Base-by-base conservation (phyloP, 805 yeast species). In the Tetrapisispora taiwanensis region DNA sequence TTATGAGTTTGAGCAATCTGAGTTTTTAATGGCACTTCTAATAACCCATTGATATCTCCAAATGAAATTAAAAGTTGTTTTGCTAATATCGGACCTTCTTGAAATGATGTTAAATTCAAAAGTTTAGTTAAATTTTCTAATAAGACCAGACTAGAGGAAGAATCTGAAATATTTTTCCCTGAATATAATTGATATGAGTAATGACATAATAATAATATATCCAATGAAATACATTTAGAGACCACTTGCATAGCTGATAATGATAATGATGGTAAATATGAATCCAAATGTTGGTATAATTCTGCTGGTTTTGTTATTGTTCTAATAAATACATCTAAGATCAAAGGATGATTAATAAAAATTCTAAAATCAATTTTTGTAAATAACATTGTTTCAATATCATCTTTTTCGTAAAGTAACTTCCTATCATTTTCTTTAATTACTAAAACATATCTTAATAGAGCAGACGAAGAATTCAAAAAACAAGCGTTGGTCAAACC, bases 331-430 rank as follows among this genome's bases (percentile, higher is more conserved):
- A 57, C 57, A 48, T 56, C 64, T 56, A 50, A 66, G 36, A 45
- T 57, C 44, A 52, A 53, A 24, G 53, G 72, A 61, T 42, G 66
- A 56, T 55, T 73, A 68, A 39, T 69, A 59, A 36, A 68, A 0
- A 70, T 69, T 52, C 81, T 63, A 2, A 76, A 67, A 51, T 76
- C 81, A 42, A 76, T 66, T 52, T 70, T 69, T 4, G 70, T 62
- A 18, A 74, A 56, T 9, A 75, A 50, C 9, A 68, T 65, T 4
- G 68, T 62, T 43, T 60, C 62, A 38, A 69, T 59, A 7, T 65
- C 53, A 4, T 58, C 60, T 28, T 49, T 53, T 4, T 47, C 47
- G 41, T 61, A 62, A 17, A 62, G 46, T 42, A 47, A 46, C 9
- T 53, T 44, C 27, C 65, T 51, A 44, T 61, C 63, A 15, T 53